Percentiles rank a stretch among this genome's conserved stretches.
Evolutionary conservation across 176 grass and related monocot genomes (phyloP).

Genomic region (Oryza rufipogon): DNA sequence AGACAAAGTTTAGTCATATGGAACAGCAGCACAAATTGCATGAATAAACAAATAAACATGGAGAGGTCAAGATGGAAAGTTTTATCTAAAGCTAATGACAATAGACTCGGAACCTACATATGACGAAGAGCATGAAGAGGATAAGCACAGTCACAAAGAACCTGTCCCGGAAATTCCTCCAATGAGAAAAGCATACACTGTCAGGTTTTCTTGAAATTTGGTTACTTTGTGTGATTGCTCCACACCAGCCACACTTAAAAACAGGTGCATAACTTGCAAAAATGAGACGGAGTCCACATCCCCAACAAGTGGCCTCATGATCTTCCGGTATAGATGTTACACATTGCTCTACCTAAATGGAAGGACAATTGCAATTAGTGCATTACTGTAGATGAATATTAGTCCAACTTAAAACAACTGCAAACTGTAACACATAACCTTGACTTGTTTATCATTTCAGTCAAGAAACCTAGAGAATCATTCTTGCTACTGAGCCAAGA

Average conservation of each 20-base stretch:
- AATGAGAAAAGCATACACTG: constrained; percentile 73
- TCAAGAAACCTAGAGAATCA: background rate
- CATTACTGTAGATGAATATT: background rate
- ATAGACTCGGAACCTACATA: constrained; percentile 63
- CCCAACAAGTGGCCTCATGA: constrained; percentile 86
- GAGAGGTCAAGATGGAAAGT: background rate
- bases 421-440: background rate
- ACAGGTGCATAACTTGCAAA: constrained; percentile 69
- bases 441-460: background rate
- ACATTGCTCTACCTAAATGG: constrained; percentile 74
- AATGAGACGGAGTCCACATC: constrained; percentile 77
- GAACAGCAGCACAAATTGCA: background rate
- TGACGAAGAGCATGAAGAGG: constrained; percentile 85
- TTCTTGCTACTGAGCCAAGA: background rate
- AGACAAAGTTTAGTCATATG: background rate
- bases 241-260: constrained; percentile 98
- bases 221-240: constrained; percentile 78
- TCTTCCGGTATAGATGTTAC: constrained; percentile 69
- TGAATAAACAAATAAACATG: constrained; percentile 1
- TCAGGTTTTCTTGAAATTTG: constrained; percentile 72
- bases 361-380: constrained; percentile 20
- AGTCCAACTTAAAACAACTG: background rate
- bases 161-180: constrained; percentile 70
- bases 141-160: constrained; percentile 79
- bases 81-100: background rate